These are phyloP conservation scores for Platanthera guangdongensis DNA, from an alignment of 106 monocot species.

Conservation along the genomic window DNA sequence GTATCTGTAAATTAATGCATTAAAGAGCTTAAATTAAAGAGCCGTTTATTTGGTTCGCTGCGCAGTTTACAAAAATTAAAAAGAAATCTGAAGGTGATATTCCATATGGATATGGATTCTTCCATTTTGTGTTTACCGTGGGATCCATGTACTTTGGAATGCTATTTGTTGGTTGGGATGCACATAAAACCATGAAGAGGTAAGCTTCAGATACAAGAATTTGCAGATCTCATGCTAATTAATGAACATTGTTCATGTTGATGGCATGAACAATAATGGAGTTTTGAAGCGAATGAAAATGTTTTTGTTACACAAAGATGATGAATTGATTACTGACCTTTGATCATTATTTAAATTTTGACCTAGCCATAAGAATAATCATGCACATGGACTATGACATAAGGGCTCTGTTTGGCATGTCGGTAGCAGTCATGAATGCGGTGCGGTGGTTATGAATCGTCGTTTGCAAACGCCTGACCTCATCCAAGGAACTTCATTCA, in stretches of 20 bases:
- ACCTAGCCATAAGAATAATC: too few species aligned
- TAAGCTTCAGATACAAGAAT: constrained; percentile 14
- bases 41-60: neutral
- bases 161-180: constrained; percentile 84
- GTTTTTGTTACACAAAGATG: too few species aligned
- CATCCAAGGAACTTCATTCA: too few species aligned
- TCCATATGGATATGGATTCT: constrained; percentile 88
- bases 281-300: neutral
- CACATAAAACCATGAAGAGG: constrained; percentile 58
- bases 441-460: too few species aligned
- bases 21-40: neutral
- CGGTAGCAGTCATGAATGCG: too few species aligned
- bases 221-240: neutral
- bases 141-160: constrained; percentile 90
- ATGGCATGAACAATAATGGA: neutral
- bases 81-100: constrained; percentile 54
- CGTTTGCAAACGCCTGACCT: too few species aligned
- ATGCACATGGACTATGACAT: too few species aligned
- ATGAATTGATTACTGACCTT: too few species aligned
- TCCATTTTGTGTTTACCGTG: constrained; percentile 91
- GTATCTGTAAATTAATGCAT: neutral
- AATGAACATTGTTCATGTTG: neutral
- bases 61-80: constrained; percentile 52
- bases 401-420: too few species aligned
- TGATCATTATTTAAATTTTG: too few species aligned